Conservation (phyloP, 768 basidiomycete genomes). For the Lentinula aciculospora region DNA sequence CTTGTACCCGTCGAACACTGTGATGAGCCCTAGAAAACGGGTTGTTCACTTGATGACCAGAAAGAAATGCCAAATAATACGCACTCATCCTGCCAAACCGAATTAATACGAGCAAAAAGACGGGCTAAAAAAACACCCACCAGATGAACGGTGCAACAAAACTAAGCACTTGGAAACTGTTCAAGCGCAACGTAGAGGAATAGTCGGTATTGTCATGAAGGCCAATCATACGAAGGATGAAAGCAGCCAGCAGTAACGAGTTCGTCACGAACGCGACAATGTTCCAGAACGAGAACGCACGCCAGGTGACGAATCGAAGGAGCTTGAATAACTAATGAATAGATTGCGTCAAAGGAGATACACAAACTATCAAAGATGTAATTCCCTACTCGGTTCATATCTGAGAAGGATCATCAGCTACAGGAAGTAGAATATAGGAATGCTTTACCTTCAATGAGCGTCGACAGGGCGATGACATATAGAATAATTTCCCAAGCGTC, state of each 20-base stretch:
- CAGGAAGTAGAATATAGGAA: neutral
- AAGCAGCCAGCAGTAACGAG: conserved; percentile 65
- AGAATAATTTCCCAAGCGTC: conserved; percentile 79
- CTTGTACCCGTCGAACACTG: conserved; percentile 80
- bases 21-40: conserved; percentile 55
- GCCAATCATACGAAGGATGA: conserved; percentile 64
- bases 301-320: conserved; percentile 70
- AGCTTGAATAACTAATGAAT: conserved; percentile 57
- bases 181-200: conserved; percentile 37
- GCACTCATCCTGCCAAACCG: conserved; percentile 67
- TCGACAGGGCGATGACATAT: conserved; percentile 75
- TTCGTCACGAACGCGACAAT: conserved; percentile 68
- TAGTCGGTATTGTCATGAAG: conserved; percentile 31
- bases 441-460: conserved; percentile 67
- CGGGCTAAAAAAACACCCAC: conserved; percentile 34
- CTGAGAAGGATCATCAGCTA: conserved; percentile 20
- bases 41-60: neutral
- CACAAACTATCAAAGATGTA: neutral
- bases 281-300: conserved; percentile 81
- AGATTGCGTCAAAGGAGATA: neutral
- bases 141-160: conserved; percentile 87
- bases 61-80: neutral
- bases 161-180: conserved; percentile 85
- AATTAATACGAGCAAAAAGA: neutral
- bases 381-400: conserved; percentile 47